phyloP scores from a whole-genome alignment of 441 rosid genomes.

The Melastoma candidum region DNA sequence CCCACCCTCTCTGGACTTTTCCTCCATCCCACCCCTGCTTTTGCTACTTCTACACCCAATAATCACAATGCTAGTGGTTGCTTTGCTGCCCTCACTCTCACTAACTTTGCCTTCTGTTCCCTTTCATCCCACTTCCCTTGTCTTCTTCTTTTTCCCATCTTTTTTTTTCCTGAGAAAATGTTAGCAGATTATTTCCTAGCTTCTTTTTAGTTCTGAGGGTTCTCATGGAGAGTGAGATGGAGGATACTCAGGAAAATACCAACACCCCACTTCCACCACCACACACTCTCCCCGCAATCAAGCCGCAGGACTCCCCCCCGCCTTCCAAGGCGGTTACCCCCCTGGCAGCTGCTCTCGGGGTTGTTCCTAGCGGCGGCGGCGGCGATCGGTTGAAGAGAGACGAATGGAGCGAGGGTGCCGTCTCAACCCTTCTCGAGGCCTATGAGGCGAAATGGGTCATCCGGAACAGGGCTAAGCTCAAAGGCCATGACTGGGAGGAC shows the following conservation, averaged over 20 bases:
- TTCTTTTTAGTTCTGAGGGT: constrained; percentile 6
- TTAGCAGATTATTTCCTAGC: constrained; percentile 21
- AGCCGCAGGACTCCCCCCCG: constrained; percentile 24
- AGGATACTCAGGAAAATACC: constrained; percentile 16
- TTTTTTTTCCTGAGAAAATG: constrained; percentile 5
- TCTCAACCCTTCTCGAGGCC: constrained; percentile 75
- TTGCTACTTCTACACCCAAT: neutral
- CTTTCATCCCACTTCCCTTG: constrained; percentile 7
- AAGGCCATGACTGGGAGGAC: constrained; percentile 96
- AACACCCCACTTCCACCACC: constrained; percentile 28
- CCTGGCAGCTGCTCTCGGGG: constrained; percentile 9
- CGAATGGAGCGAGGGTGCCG: constrained; percentile 98
- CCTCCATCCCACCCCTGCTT: no score
- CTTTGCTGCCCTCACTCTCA: neutral
- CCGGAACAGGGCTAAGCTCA: constrained; percentile 84
- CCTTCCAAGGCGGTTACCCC: constrained; percentile 5
- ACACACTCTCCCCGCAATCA: constrained; percentile 7
- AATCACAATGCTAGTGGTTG: constrained; percentile 25
- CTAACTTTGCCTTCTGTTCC: neutral
- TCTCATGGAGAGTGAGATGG: constrained; percentile 32
- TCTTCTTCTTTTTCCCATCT: neutral
- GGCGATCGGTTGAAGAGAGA: constrained; percentile 72
- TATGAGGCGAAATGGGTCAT: constrained; percentile 86
- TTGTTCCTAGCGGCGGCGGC: constrained; percentile 11
- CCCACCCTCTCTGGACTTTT: no score